phyloP scores from a whole-genome alignment of 164 flowering plant species.

The Vitis amurensis region DNA sequence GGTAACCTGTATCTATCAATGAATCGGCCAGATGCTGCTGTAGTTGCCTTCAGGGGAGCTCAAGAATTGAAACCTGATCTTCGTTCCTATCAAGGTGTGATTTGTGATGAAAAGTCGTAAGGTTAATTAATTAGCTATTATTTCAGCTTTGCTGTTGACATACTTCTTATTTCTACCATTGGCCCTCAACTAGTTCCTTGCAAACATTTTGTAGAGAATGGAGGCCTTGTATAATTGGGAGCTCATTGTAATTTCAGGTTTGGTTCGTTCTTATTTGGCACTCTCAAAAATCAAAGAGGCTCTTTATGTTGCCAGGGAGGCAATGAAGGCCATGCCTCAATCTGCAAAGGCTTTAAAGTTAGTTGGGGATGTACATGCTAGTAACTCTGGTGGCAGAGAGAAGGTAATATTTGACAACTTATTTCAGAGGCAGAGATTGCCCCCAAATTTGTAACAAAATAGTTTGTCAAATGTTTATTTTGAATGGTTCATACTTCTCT shows the following conservation, averaged over 20 bases:
- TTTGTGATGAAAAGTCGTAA: not conserved
- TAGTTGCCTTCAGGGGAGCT: constrained; percentile 81
- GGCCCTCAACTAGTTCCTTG: not conserved
- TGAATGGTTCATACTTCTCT: not conserved
- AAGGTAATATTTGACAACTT: constrained; percentile 49
- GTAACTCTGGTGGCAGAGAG: constrained; percentile 78
- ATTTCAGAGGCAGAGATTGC: not conserved
- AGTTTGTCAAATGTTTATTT: not conserved
- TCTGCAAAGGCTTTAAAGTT: constrained; percentile 91
- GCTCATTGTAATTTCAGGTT: constrained; percentile 51
- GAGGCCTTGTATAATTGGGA: constrained; percentile 1
- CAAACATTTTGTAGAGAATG: not conserved
- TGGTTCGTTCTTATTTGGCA: constrained; percentile 84
- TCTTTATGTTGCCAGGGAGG: constrained; percentile 82
- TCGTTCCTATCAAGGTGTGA: constrained; percentile 94
- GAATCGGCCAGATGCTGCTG: constrained; percentile 87
- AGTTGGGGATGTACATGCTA: constrained; percentile 97
- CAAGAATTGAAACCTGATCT: constrained; percentile 93
- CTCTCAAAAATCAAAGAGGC: constrained; percentile 90
- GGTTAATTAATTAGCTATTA: not conserved
- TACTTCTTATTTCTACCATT: constrained; percentile 2
- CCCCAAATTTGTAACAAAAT: not conserved
- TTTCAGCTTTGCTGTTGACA: not conserved
- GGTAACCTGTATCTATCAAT: constrained; percentile 72
- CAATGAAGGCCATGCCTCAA: constrained; percentile 96